A percentile compares a stretch with the other conserved stretches of the same genome.
Conservation (phyloP, 1,284 basidiomycete species). For the Lentinus polychrous region DNA sequence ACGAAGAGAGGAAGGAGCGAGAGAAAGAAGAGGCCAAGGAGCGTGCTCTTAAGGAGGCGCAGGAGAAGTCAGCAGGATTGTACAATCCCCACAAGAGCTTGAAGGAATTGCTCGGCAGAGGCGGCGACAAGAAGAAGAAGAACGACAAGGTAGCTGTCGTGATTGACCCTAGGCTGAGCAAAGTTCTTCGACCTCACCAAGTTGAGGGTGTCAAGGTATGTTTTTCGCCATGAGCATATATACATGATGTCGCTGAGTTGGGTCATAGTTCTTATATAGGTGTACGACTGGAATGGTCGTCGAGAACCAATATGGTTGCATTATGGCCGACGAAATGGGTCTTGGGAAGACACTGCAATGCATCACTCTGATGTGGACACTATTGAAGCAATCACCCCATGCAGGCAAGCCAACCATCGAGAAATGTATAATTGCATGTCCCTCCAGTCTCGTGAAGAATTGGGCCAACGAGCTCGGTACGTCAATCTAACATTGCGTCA, state of each 20-base stretch:
- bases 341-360: conserved; percentile 96
- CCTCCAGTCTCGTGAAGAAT: conserved; percentile 94
- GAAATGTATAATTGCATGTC: conserved; percentile 97
- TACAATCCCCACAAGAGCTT: conserved; percentile 92
- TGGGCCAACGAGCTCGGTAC: conserved; percentile 96
- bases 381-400: conserved; percentile 94
- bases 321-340: conserved; percentile 99
- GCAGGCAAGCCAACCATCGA: conserved; percentile 86
- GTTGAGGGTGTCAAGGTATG: conserved; percentile 94
- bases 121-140: conserved; percentile 59
- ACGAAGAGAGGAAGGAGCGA: conserved; percentile 69
- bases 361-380: conserved; percentile 92
- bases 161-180: conserved; percentile 84
- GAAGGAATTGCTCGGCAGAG: conserved; percentile 76
- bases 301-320: conserved; percentile 92
- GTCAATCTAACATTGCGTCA: conserved; percentile 18
- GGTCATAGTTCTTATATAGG: conserved; percentile 80
- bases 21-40: conserved; percentile 66
- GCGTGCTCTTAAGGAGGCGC: conserved; percentile 56
- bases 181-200: conserved; percentile 94
- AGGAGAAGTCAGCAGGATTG: conserved; percentile 60
- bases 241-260: conserved; percentile 11
- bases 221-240: conserved; percentile 6
- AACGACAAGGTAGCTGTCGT: conserved; percentile 90
- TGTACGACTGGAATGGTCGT: conserved; percentile 92